Base-by-base conservation (phyloP, 768 basidiomycete species). In the Hericium rajendrae region DNA sequence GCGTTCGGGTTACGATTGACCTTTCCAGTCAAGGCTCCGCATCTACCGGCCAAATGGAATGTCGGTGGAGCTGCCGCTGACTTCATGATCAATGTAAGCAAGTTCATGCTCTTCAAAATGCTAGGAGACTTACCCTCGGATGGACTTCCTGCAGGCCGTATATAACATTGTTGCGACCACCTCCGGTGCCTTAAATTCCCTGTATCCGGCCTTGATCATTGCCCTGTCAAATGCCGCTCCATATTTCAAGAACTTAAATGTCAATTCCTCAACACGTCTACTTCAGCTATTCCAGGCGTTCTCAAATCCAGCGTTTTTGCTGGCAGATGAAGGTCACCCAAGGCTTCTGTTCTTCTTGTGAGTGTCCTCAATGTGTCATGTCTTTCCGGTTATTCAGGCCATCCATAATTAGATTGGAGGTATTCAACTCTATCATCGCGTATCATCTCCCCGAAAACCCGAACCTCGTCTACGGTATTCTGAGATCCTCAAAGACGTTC, bases 241-340 rank as follows among this genome's bases (percentile, higher is more conserved):
- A 0, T 85, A 90, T 69, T 81, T 97, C 63, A 86, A 84, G 70
- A 81, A 88, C 61, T 75, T 97, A 20, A 84, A 85, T 41, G 81
- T 93, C 51, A 83, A 85, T 37, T 84, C 92, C 12, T 88, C 93
- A 3, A 87, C 89, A 5, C 80, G 90, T 16, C 77, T 99, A 6
- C 68, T 94, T 38, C 93, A 97, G 69, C 79, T 98, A 6, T 92
- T 97, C 72, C 85, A 81, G 28, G 91, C 95, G 0, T 95, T 99
- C 68, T 86, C 92, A 5, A 91, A 86, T 58, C 91, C 97, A 0
- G 73, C 84, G 2, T 97, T 97, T 70, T 73, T 98, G 38, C 72
- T 99, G 18, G 85, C 90, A 2, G 97, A 98, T 60, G 97, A 97
- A 70, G 92, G 94, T 6, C 93, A 97, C 67, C 97, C 97, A 1